Evolutionary conservation across 129 eudicot genomes (phyloP).

Genomic region (Centella asiatica): DNA sequence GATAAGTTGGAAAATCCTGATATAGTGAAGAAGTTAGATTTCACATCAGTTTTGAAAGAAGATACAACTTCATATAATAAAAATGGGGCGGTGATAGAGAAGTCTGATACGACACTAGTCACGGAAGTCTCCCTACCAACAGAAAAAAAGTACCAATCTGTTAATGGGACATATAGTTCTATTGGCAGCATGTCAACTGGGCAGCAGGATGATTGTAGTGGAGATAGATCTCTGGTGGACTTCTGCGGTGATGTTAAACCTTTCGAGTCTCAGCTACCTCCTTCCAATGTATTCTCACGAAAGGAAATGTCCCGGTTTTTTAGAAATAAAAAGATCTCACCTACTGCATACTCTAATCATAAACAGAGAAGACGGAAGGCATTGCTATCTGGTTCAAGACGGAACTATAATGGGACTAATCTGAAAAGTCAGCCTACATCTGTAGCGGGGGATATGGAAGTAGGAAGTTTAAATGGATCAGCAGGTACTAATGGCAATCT

Average conservation of each 20-base stretch:
- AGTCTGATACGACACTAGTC: conserved; percentile 3
- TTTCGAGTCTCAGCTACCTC: conserved; percentile 68
- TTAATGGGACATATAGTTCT: conserved; percentile 25
- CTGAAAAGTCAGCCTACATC: conserved; percentile 13
- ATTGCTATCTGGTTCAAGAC: conserved; percentile 26
- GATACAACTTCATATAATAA: conserved; percentile 22
- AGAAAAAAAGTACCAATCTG: conserved; percentile 15
- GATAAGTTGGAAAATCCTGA: conserved; percentile 22
- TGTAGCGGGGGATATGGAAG: conserved; percentile 6
- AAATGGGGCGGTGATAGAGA: conserved; percentile 16
- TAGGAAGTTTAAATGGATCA: conserved; percentile 38
- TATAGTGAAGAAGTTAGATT: conserved; percentile 11
- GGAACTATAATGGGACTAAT: conserved; percentile 32
- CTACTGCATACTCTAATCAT: conserved; percentile 43
- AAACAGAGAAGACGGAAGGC: conserved; percentile 46
- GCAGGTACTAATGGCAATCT: conserved; percentile 14
- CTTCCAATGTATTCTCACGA: conserved; percentile 64
- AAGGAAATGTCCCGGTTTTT: conserved; percentile 69
- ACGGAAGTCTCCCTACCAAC: conserved; percentile 18
- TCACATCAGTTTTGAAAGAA: conserved; percentile 18
- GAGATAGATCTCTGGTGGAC: conserved; percentile 12
- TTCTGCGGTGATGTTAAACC: conserved; percentile 43
- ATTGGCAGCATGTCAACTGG: conserved; percentile 6
- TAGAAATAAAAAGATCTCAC: conserved; percentile 48
- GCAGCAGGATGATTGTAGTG: conserved; percentile 13